phyloP scores from a whole-genome alignment of 805 yeast species.

The Wickerhamomyces xylosicus region DNA sequence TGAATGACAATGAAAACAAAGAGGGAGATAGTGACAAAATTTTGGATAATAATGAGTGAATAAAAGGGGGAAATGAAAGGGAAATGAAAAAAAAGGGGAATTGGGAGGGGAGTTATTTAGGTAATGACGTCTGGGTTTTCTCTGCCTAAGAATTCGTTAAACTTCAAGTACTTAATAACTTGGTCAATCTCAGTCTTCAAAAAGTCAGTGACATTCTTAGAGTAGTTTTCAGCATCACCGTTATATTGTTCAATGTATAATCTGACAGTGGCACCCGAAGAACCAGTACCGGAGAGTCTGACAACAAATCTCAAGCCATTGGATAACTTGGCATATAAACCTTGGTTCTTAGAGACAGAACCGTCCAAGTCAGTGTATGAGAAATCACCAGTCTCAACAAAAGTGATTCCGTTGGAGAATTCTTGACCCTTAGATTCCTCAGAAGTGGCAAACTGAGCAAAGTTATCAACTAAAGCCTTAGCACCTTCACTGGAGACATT shows the following conservation, averaged over 20 bases:
- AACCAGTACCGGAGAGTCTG: conserved; percentile 94
- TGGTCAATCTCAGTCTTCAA: conserved; percentile 50
- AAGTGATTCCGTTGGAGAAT: conserved; percentile 37
- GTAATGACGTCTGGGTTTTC: conserved; percentile 87
- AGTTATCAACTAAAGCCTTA: conserved; percentile 44
- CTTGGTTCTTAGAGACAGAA: conserved; percentile 79
- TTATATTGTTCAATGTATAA: conserved; percentile 82
- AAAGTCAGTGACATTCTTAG: conserved; percentile 52
- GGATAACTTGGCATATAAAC: conserved; percentile 70
- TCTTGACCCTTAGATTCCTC: conserved; percentile 36
- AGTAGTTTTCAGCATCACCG: conserved; percentile 39
- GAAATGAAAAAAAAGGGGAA: too few species aligned
- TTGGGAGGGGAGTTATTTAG: conserved; percentile 16
- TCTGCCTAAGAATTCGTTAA: conserved; percentile 67
- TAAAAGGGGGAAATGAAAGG: too few species aligned
- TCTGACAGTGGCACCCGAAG: conserved; percentile 95
- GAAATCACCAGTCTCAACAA: conserved; percentile 78
- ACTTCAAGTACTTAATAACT: conserved; percentile 59
- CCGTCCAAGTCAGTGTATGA: conserved; percentile 93
- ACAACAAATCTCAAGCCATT: conserved; percentile 81
- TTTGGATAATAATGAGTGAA: too few species aligned
- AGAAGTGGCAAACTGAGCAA: conserved; percentile 29
- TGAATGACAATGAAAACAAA: too few species aligned
- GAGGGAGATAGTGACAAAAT: too few species aligned
- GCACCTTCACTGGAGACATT: conserved; percentile 74